Percentiles rank a stretch among this genome's conserved stretches.
Conservation (phyloP, 495 filamentous ascomycete species). For the Aspergillus nidulans region DNA sequence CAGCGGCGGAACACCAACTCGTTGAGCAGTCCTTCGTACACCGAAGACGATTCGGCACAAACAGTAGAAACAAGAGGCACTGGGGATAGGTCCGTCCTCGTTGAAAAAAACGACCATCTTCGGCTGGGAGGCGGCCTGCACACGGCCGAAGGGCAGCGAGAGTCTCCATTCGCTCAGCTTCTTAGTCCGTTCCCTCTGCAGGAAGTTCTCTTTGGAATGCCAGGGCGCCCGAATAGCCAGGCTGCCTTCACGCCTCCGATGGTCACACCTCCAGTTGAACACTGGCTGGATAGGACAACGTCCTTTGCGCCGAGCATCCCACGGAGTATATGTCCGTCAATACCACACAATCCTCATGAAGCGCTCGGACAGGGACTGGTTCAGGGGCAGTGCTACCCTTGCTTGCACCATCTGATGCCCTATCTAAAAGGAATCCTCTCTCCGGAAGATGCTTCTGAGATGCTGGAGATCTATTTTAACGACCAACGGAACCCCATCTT, state of each 20-base stretch:
- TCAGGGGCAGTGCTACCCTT: background rate
- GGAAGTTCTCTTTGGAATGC: background rate
- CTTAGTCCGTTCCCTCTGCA: background rate
- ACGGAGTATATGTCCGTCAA: constrained; percentile 1
- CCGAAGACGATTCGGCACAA: constrained; percentile 5
- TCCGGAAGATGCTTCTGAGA: constrained; percentile 9
- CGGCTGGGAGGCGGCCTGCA: too few species aligned
- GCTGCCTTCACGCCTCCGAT: background rate
- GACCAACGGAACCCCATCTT: constrained; percentile 11
- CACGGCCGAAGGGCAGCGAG: background rate
- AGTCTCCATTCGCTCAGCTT: background rate
- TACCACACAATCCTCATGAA: background rate
- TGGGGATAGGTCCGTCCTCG: too few species aligned
- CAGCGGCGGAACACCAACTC: constrained; percentile 1
- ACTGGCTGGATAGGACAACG: constrained; percentile 3
- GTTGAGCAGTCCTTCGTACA: constrained; percentile 5
- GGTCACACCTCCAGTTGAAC: constrained; percentile 2
- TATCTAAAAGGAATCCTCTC: constrained; percentile 2
- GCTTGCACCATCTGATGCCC: background rate
- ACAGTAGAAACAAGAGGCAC: background rate
- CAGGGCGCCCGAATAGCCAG: background rate
- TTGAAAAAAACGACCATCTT: background rate
- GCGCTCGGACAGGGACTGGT: background rate
- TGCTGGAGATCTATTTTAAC: constrained; percentile 13
- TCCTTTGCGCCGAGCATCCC: background rate